Evolutionary conservation across 495 filamentous ascomycete species (phyloP).

Genomic region (Hypoxylon crocopeplum): DNA sequence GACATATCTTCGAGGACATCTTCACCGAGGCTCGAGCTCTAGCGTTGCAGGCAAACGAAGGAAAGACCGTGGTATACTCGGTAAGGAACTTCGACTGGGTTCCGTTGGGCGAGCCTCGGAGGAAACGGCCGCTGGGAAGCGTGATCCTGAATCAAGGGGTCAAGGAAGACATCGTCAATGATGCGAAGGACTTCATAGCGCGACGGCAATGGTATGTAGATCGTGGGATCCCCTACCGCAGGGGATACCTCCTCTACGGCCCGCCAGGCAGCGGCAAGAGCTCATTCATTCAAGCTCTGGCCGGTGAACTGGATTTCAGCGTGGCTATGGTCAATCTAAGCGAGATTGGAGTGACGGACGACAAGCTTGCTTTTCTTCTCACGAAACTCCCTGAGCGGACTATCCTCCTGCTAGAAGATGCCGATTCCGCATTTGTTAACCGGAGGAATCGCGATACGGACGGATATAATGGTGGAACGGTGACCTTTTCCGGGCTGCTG

Average conservation of each 20-base stretch:
- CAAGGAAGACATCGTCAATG: constrained; percentile 82
- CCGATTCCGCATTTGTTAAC: constrained; percentile 90
- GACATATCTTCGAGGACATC: constrained; percentile 83
- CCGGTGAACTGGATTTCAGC: constrained; percentile 89
- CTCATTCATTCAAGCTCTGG: constrained; percentile 94
- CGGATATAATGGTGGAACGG: constrained; percentile 87
- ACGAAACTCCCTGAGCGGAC: constrained; percentile 87
- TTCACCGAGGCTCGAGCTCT: constrained; percentile 85
- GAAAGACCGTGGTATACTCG: constrained; percentile 94
- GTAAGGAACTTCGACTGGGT: constrained; percentile 81
- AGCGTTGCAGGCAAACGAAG: constrained; percentile 76
- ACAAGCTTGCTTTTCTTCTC: constrained; percentile 85
- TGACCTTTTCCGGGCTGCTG: constrained; percentile 92
- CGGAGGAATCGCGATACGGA: constrained; percentile 78
- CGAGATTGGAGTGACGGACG: constrained; percentile 91
- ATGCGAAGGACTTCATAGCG: constrained; percentile 82
- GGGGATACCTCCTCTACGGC: constrained; percentile 92
- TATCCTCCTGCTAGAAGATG: constrained; percentile 89
- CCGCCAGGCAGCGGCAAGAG: constrained; percentile 95
- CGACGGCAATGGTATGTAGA: constrained; percentile 90
- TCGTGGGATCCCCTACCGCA: constrained; percentile 91
- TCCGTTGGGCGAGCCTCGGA: constrained; percentile 83
- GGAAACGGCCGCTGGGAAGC: constrained; percentile 86
- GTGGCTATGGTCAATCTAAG: constrained; percentile 94
- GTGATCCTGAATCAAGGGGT: constrained; percentile 88